phyloP scores from a whole-genome alignment of 2,329 filamentous ascomycete species.

The Botrytis porri region DNA sequence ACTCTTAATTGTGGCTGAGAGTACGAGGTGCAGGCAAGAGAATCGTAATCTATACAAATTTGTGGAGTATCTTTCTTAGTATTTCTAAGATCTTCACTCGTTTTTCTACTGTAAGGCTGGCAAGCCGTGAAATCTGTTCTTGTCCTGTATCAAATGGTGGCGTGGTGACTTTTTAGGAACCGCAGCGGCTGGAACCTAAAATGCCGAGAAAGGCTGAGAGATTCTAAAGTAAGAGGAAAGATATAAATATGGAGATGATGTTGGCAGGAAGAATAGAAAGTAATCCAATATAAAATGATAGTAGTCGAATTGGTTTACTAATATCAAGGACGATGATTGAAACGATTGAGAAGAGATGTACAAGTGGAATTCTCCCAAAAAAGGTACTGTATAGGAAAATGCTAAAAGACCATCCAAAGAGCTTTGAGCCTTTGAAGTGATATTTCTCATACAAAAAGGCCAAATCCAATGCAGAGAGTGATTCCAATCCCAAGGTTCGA shows the following conservation, averaged over 20 bases:
- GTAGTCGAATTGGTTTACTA: background rate
- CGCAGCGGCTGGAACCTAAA: background rate
- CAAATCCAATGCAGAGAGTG: background rate
- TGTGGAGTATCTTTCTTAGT: constrained; percentile 15
- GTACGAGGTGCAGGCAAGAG: background rate
- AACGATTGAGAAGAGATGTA: background rate
- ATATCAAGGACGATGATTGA: background rate
- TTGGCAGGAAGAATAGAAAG: background rate
- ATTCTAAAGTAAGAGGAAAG: background rate
- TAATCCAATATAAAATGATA: background rate
- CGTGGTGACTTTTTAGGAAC: background rate
- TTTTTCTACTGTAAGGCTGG: constrained; percentile 15
- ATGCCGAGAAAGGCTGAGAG: background rate
- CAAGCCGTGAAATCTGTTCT: background rate
- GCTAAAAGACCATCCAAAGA: background rate
- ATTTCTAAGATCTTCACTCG: constrained; percentile 15
- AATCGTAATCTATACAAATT: background rate
- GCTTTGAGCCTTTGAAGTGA: background rate
- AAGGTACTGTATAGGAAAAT: background rate
- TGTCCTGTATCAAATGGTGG: constrained; percentile 4
- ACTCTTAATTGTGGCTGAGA: constrained; percentile 8
- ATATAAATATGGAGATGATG: background rate
- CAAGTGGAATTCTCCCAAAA: background rate
- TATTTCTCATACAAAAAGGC: background rate
- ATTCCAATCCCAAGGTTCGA: background rate